Evolutionary conservation across 2,329 filamentous ascomycete genomes (phyloP).

Genomic region (Stemphylium beticola): DNA sequence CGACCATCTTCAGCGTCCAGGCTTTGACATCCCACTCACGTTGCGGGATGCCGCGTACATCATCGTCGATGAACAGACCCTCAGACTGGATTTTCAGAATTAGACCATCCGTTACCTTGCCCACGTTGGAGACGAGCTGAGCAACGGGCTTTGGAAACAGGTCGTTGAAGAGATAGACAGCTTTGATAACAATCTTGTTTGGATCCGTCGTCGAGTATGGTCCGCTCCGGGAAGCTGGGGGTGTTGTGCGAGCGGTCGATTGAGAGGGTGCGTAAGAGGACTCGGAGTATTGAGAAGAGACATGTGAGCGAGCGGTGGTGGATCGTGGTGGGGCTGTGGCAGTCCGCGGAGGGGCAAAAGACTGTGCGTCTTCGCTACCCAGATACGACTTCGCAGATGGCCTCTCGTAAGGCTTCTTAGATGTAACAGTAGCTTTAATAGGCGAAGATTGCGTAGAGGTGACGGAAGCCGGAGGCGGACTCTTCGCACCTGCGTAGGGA

Average conservation of each 20-base stretch:
- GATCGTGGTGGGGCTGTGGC: conserved; percentile 41
- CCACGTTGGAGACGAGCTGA: conserved; percentile 83
- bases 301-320: conserved; percentile 38
- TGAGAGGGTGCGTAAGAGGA: conserved; percentile 85
- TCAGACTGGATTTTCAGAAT: conserved; percentile 92
- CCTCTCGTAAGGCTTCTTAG: conserved; percentile 53
- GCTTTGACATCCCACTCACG: conserved; percentile 99
- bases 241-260: conserved; percentile 82
- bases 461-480: conserved; percentile 55
- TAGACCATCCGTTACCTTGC: conserved; percentile 86
- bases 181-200: conserved; percentile 94
- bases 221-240: conserved; percentile 77
- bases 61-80: conserved; percentile 96
- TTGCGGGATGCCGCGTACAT: conserved; percentile 87
- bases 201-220: conserved; percentile 89
- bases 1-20: conserved; percentile 92
- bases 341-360: conserved; percentile 37
- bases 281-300: conserved; percentile 71
- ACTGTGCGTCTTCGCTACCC: conserved; percentile 57
- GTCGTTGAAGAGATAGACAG: conserved; percentile 91
- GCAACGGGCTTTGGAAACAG: conserved; percentile 89
- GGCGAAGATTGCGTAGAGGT: conserved; percentile 49
- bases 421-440: conserved; percentile 46
- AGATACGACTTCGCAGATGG: conserved; percentile 63
- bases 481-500: conserved; percentile 66